These are phyloP conservation scores for Meripilus lineatus DNA, from an alignment of 1,284 basidiomycete genomes.

Conservation along the genomic window DNA sequence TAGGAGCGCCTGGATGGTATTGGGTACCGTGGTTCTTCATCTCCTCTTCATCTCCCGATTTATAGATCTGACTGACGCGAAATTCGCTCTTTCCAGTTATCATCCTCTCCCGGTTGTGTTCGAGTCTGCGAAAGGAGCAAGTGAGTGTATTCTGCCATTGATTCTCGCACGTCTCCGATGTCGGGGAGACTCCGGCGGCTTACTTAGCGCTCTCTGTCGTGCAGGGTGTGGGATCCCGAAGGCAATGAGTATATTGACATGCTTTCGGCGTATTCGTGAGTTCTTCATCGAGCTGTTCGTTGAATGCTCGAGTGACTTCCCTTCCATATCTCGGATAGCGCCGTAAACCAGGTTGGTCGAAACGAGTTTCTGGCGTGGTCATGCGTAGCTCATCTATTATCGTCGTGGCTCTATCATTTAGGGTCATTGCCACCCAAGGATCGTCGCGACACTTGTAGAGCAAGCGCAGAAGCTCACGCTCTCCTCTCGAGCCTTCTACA, in stretches of 20 bases:
- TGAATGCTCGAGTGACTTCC: constrained; percentile 1
- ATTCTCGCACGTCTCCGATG: too few relatives aligned
- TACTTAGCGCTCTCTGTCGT: constrained; percentile 16
- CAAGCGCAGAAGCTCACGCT: constrained; percentile 92
- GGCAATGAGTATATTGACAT: constrained; percentile 93
- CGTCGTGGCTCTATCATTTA: too few relatives aligned
- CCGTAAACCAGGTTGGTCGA: constrained; percentile 74
- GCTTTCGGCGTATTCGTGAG: constrained; percentile 95
- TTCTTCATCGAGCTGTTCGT: constrained; percentile 17
- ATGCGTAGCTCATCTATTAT: too few relatives aligned
- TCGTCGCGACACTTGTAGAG: constrained; percentile 76
- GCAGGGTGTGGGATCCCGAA: constrained; percentile 94
- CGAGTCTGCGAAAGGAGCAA: constrained; percentile 83
- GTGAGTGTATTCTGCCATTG: constrained; percentile 48
- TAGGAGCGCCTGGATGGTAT: neutral
- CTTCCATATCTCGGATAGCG: constrained; percentile 38
- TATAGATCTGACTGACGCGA: constrained; percentile 14
- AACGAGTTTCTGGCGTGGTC: too few relatives aligned
- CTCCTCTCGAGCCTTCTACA: constrained; percentile 96
- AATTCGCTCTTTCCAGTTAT: constrained; percentile 63
- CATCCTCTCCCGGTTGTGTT: constrained; percentile 96
- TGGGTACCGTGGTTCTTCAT: neutral
- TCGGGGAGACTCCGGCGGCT: too few relatives aligned
- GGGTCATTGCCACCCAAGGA: constrained; percentile 94
- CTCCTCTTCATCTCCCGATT: constrained; percentile 16